Conservation (phyloP, 1,139 yeast genomes). For the Cylindricascospora bacillispora region DNA sequence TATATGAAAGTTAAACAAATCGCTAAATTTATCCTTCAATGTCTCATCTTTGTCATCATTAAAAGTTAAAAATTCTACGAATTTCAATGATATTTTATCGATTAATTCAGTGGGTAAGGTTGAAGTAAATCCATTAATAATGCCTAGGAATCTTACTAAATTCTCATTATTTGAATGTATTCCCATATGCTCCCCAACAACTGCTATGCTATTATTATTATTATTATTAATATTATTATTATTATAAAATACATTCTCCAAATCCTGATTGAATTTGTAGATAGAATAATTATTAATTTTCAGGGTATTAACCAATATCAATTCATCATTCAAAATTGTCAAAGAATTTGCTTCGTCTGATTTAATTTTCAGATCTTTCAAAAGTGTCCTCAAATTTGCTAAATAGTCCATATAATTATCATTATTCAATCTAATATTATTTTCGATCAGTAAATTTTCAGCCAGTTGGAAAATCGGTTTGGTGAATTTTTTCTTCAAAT, state of each 20-base stretch:
- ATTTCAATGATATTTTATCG: background rate
- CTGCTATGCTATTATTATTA: background rate
- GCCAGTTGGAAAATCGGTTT: constrained; percentile 15
- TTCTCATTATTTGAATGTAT: too few species aligned
- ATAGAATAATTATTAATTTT: constrained; percentile 18
- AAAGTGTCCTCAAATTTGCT: constrained; percentile 20
- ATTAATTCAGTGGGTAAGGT: background rate
- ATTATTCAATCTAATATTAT: constrained; percentile 12
- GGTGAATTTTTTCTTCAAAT: constrained; percentile 17
- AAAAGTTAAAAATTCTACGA: background rate
- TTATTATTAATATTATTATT: constrained; percentile 7
- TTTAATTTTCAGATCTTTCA: constrained; percentile 46
- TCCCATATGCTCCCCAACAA: too few species aligned
- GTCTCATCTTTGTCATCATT: constrained; percentile 10
- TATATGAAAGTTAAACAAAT: constrained; percentile 27
- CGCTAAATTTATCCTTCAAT: constrained; percentile 21
- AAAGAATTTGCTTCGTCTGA: constrained; percentile 43
- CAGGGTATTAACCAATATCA: constrained; percentile 19
- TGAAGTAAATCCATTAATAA: background rate
- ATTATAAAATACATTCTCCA: constrained; percentile 19
- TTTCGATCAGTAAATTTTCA: constrained; percentile 15
- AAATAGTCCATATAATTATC: constrained; percentile 14
- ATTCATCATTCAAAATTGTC: constrained; percentile 19
- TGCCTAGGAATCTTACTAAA: background rate
- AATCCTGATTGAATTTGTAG: constrained; percentile 16